Percentiles rank a stretch among this genome's conserved stretches.
These are phyloP conservation scores for Tolypocladium tundrense DNA, from an alignment of 2,329 filamentous ascomycete genomes.

Conservation along the genomic window DNA sequence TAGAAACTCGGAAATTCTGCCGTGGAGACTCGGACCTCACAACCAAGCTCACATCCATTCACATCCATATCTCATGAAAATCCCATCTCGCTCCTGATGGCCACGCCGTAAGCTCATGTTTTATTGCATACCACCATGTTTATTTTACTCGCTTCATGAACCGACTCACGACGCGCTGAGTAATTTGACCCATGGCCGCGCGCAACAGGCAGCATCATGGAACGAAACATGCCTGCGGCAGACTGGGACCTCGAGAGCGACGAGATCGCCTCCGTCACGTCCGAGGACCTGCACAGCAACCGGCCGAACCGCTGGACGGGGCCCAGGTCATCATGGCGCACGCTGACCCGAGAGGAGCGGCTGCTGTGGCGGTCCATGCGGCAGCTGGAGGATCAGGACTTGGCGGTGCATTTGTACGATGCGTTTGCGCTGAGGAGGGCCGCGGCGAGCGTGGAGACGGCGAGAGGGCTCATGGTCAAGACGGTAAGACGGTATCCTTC, in stretches of 20 bases:
- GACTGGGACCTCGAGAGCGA: conserved; percentile 35
- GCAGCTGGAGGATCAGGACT: conserved; percentile 51
- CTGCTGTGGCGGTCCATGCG: conserved; percentile 53
- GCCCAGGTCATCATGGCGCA: conserved; percentile 54
- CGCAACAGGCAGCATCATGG: conserved; percentile 1
- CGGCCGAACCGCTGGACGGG: conserved; percentile 69
- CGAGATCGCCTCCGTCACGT: conserved; percentile 35
- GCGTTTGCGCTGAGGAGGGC: conserved; percentile 53
- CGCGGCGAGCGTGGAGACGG: conserved; percentile 14
- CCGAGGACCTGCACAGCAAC: conserved; percentile 33
- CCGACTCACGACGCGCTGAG: not conserved
- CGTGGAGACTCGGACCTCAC: not conserved
- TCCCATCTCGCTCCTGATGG: not conserved
- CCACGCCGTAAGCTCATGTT: not conserved
- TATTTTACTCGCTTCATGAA: not conserved
- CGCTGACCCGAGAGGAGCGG: conserved; percentile 51
- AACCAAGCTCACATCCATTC: not conserved
- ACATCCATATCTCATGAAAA: not conserved
- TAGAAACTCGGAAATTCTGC: not conserved
- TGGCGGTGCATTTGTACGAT: conserved; percentile 72
- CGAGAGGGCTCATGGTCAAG: conserved; percentile 16
- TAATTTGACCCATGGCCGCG: not conserved
- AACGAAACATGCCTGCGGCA: not conserved
- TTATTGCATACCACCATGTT: too few species aligned
- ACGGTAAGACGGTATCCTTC: conserved; percentile 8